Conservation (phyloP, 2,329 filamentous ascomycete species). For the Alternaria triticina region DNA sequence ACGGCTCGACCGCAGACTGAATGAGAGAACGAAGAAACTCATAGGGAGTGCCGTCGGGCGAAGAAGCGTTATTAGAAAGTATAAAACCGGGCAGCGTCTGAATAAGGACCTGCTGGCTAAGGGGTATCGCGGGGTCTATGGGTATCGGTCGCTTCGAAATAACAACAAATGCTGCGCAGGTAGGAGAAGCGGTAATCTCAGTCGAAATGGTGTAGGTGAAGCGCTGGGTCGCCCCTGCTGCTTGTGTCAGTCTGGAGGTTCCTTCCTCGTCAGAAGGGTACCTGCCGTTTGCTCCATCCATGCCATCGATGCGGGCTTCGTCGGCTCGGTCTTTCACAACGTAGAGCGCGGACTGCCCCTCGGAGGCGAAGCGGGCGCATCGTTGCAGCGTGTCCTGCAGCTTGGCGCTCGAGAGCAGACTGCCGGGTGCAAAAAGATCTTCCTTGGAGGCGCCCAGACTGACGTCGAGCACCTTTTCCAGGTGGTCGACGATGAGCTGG, state of each 20-base stretch:
- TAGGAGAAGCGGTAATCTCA: conserved; percentile 79
- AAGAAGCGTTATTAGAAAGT: conserved; percentile 69
- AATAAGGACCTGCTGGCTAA: conserved; percentile 89
- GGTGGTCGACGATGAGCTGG: conserved; percentile 56
- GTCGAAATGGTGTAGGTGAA: conserved; percentile 82
- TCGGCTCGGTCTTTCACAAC: conserved; percentile 80
- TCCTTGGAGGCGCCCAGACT: conserved; percentile 63
- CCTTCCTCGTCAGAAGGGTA: conserved; percentile 10
- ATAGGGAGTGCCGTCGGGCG: conserved; percentile 83
- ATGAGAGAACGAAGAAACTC: conserved; percentile 92
- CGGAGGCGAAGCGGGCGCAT: conserved; percentile 87
- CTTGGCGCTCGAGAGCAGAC: conserved; percentile 76
- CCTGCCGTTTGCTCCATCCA: conserved; percentile 43
- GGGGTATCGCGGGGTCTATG: conserved; percentile 81
- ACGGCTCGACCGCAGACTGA: conserved; percentile 89
- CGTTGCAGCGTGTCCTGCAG: conserved; percentile 82
- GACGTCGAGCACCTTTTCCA: conserved; percentile 56
- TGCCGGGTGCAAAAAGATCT: conserved; percentile 82
- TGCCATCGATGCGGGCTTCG: conserved; percentile 44
- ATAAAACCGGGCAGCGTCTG: conserved; percentile 88
- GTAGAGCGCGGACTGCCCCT: conserved; percentile 87
- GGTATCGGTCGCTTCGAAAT: conserved; percentile 89
- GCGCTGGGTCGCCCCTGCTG: conserved; percentile 48
- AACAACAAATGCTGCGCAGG: conserved; percentile 85
- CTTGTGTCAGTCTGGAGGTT: conserved; percentile 44